Percentiles rank a stretch among this genome's conserved stretches.
Evolutionary conservation across 2,329 filamentous ascomycete species (phyloP).

Genomic region (Ascocoryne sarcoides): DNA sequence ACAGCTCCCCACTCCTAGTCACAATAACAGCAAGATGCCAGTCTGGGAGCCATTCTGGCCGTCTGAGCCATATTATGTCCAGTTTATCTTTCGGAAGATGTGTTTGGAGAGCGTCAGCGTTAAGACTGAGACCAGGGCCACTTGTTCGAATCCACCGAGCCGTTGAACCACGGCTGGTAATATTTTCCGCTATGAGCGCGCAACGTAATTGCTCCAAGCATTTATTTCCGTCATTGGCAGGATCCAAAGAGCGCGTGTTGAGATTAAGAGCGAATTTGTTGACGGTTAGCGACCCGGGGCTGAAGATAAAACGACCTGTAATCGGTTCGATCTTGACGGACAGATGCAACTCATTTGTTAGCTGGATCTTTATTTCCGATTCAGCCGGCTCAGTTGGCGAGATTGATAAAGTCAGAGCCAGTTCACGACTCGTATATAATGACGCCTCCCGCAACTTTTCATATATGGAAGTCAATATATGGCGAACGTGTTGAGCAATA

Average conservation of each 20-base stretch:
- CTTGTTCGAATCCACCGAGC: conserved; percentile 51
- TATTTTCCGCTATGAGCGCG: conserved; percentile 49
- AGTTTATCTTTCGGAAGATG: conserved; percentile 51
- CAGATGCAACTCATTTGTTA: conserved; percentile 54
- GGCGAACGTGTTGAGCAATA: conserved; percentile 65
- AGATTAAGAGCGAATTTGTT: conserved; percentile 54
- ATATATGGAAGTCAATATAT: conserved; percentile 61
- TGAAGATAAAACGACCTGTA: conserved; percentile 66
- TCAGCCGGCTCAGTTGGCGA: conserved; percentile 55
- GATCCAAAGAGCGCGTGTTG: conserved; percentile 47
- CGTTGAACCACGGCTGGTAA: conserved; percentile 50
- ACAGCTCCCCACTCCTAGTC: conserved; percentile 64
- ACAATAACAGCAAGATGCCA: conserved; percentile 69
- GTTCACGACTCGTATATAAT: conserved; percentile 51
- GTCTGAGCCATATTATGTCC: conserved; percentile 55
- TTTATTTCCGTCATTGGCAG: conserved; percentile 46
- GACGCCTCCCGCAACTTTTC: conserved; percentile 48
- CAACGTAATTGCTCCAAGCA: conserved; percentile 55
- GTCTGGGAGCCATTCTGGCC: conserved; percentile 58
- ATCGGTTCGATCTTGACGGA: conserved; percentile 65
- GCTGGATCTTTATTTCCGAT: conserved; percentile 59
- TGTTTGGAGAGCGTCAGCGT: conserved; percentile 47
- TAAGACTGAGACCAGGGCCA: conserved; percentile 36
- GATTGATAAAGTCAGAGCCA: conserved; percentile 48
- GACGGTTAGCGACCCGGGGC: conserved; percentile 51